Conservation (phyloP, 768 basidiomycete species). For the Tricholoma sp. region DNA sequence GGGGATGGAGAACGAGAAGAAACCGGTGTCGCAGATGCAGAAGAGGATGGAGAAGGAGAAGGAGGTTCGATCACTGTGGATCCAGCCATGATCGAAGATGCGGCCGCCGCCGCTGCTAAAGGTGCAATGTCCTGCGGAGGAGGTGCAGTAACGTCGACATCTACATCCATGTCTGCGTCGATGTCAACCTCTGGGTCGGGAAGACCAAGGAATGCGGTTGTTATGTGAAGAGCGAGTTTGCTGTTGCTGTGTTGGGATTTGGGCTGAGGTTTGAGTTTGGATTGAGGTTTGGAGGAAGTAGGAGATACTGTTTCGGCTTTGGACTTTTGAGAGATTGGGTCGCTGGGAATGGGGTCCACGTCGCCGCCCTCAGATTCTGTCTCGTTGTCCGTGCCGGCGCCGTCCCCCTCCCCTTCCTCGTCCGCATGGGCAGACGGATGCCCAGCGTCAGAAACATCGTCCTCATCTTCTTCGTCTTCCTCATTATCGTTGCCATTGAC, state of each 20-base stretch:
- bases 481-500: slow-evolving; percentile 13
- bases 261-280: not conserved
- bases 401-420: slow-evolving; percentile 6
- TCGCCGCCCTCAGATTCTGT: slow-evolving; percentile 22
- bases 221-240: not conserved
- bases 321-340: slow-evolving; percentile 25
- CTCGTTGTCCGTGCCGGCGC: slow-evolving; percentile 19
- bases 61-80: slow-evolving; percentile 32
- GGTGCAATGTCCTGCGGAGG: slow-evolving; percentile 22
- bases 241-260: not conserved
- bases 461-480: slow-evolving; percentile 12
- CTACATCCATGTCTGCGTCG: slow-evolving; percentile 13
- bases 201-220: not conserved
- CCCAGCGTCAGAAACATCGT: slow-evolving; percentile 13
- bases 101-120: slow-evolving; percentile 32
- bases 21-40: slow-evolving; percentile 22
- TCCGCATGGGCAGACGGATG: slow-evolving; percentile 3
- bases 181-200: not conserved
- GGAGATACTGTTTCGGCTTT: not conserved
- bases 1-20: slow-evolving; percentile 41
- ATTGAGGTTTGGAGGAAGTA: not conserved
- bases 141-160: slow-evolving; percentile 28
- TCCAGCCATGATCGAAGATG: slow-evolving; percentile 47
- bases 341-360: not conserved
- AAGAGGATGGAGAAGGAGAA: slow-evolving; percentile 31